A percentile compares a stretch with the other conserved stretches of the same genome.
Evolutionary conservation across 352 stramenopile genomes (phyloP).

Genomic region (Phytophthora pini): DNA sequence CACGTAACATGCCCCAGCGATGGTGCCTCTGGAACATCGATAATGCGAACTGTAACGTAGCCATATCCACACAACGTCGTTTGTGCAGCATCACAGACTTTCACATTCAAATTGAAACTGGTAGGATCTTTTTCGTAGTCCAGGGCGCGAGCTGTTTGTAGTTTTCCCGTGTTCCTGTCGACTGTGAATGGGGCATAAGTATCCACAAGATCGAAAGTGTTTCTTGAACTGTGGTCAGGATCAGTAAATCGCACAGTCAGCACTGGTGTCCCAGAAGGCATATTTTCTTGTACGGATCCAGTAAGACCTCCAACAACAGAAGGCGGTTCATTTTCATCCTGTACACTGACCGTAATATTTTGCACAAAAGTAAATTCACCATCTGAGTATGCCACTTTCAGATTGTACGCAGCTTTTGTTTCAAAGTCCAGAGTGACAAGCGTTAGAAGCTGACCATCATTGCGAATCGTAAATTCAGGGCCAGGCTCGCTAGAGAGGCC

Average conservation of each 20-base stretch:
- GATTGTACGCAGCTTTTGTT: constrained; percentile 11
- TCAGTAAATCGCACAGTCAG: constrained; percentile 43
- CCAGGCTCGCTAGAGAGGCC: constrained; percentile 11
- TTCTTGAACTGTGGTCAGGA: constrained; percentile 39
- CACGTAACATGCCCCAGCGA: constrained; percentile 39
- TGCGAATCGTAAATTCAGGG: constrained; percentile 46
- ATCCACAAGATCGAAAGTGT: constrained; percentile 35
- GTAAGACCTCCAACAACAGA: constrained; percentile 27
- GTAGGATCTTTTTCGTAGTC: constrained; percentile 56
- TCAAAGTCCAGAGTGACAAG: constrained; percentile 52
- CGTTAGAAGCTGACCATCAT: constrained; percentile 51
- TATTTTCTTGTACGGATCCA: constrained; percentile 50
- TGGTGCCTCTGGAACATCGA: constrained; percentile 47
- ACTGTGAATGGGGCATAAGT: constrained; percentile 31
- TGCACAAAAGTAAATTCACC: constrained; percentile 38
- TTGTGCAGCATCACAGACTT: constrained; percentile 49
- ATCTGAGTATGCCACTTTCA: constrained; percentile 28
- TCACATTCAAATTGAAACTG: constrained; percentile 44
- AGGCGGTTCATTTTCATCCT: constrained; percentile 61
- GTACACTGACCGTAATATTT: constrained; percentile 40
- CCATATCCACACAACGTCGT: constrained; percentile 44
- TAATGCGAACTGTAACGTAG: constrained; percentile 39
- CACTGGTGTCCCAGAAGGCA: constrained; percentile 28
- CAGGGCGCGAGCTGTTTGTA: constrained; percentile 46
- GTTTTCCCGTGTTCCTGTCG: constrained; percentile 18